phyloP scores from a whole-genome alignment of 2,329 filamentous ascomycete genomes.

The Fusarium citri region DNA sequence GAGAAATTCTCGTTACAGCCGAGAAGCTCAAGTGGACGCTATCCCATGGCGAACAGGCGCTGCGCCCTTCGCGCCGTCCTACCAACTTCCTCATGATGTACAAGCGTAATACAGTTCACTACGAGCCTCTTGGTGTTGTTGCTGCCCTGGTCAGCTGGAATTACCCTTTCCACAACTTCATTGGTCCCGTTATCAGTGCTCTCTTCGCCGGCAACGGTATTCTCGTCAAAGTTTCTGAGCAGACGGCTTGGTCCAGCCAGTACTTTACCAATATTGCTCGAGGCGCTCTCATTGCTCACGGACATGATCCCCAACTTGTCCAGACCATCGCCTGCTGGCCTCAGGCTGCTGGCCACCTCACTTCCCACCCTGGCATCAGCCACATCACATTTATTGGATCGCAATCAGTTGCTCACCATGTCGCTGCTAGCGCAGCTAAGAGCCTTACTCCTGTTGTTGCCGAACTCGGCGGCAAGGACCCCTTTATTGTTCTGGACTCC shows the following conservation, averaged over 20 bases:
- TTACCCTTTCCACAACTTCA: conserved; percentile 94
- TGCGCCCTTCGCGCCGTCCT: conserved; percentile 77
- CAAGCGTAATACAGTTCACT: conserved; percentile 89
- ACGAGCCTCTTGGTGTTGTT: conserved; percentile 93
- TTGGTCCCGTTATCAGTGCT: conserved; percentile 89
- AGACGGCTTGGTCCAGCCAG: conserved; percentile 89
- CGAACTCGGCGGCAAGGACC: conserved; percentile 95
- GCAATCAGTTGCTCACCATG: conserved; percentile 84
- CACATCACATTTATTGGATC: conserved; percentile 98
- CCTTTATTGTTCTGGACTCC: conserved; percentile 89
- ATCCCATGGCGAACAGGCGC: conserved; percentile 84
- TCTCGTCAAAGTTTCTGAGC: conserved; percentile 93
- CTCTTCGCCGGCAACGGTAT: conserved; percentile 93
- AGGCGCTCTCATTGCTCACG: conserved; percentile 82
- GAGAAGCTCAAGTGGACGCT: conserved; percentile 98
- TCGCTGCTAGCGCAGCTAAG: conserved; percentile 87
- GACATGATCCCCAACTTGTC: conserved; percentile 83
- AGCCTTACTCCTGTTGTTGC: conserved; percentile 88
- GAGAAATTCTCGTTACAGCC: conserved; percentile 91
- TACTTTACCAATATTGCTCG: conserved; percentile 86
- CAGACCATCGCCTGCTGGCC: conserved; percentile 93
- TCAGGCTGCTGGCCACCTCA: conserved; percentile 81
- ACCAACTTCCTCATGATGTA: conserved; percentile 96
- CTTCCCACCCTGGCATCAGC: conserved; percentile 83
- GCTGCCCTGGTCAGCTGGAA: conserved; percentile 97